Evolutionary conservation across 208 protist species (phyloP), one percentile per base, ranked within the genome.

Genomic region (Novymonas esmeraldas): DNA sequence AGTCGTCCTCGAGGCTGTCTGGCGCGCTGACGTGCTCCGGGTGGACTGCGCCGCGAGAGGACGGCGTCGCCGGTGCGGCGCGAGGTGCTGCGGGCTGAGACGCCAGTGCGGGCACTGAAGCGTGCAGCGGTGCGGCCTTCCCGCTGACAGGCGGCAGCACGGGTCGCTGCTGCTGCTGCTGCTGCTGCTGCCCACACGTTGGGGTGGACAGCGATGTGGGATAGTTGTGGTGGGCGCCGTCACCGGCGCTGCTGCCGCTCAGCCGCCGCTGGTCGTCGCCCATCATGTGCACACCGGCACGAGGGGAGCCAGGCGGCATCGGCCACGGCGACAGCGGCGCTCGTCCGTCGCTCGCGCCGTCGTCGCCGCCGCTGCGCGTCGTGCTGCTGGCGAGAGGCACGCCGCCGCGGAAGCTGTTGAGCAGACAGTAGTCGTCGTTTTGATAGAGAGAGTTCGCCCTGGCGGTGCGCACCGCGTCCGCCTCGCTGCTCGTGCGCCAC

Each of bases 341-440:
- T 1, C n/a, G n/a, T n/a, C 3, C 11, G 13, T 50, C 42, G 6
- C 11, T 34, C 50, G 50, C 28, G 13, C 11, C 31, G 28, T 11
- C 50, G 24, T 55, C 10, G 28, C n/a, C 22, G 29, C 29, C 28
- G 13, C n/a, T n/a, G n/a, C n/a, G n/a, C n/a, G n/a, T n/a, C n/a
- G 4, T 10, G 50, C 24, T 9, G 14, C 50, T 29, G 31, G 50
- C 0, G 28, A 29, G 3, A 20, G 2, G 10, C 4, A 16, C 16
- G 6, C 7, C 29, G 65, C 54, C 48, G 57, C 45, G 56, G 48
- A 71, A 71, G 65, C 65, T 59, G 48, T 56, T 71, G 9, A 60
- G 13, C 22, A 64, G 28, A 24, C 50, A 71, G 48, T 64, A 71
- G 24, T 71, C 48, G 65, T 45, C 42, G 56, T 49, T 42, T 52